These are phyloP conservation scores for Pichia deserticola DNA, from an alignment of 805 yeast species.

Conservation along the genomic window DNA sequence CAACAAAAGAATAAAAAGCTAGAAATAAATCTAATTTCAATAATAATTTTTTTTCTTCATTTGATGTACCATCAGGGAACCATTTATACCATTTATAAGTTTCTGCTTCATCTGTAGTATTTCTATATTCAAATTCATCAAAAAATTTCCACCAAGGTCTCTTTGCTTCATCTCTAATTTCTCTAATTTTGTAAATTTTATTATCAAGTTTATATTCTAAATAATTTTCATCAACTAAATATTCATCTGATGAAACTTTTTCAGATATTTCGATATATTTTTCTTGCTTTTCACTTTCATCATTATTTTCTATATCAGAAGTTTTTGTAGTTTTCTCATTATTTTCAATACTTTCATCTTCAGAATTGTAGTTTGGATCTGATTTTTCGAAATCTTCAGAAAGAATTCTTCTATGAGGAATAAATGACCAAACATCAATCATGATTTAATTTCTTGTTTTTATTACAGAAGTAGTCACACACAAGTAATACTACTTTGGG, in stretches of 20 bases:
- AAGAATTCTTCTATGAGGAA: slow-evolving; percentile 12
- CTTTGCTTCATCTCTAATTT: slow-evolving; percentile 46
- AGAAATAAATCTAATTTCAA: slow-evolving; percentile 50
- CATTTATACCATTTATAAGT: slow-evolving; percentile 46
- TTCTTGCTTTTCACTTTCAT: neutral
- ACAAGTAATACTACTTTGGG: too few relatives aligned
- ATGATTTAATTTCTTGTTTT: neutral
- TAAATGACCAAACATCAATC: neutral
- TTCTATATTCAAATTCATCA: slow-evolving; percentile 57
- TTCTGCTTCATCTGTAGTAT: slow-evolving; percentile 26
- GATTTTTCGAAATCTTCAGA: slow-evolving; percentile 5
- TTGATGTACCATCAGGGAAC: slow-evolving; percentile 42
- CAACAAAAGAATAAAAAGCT: slow-evolving; percentile 48
- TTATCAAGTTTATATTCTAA: neutral
- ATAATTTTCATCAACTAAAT: neutral
- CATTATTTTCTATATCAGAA: too few relatives aligned
- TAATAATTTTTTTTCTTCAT: slow-evolving; percentile 39
- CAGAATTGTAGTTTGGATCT: neutral
- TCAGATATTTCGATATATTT: neutral
- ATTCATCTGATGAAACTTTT: neutral
- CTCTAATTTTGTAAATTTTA: slow-evolving; percentile 17
- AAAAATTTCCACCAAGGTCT: slow-evolving; percentile 49
- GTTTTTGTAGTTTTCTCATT: neutral
- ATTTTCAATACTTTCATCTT: neutral
- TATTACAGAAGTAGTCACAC: too few relatives aligned